Evolutionary conservation across 805 yeast species (phyloP).

Genomic region (Candida koratica): DNA sequence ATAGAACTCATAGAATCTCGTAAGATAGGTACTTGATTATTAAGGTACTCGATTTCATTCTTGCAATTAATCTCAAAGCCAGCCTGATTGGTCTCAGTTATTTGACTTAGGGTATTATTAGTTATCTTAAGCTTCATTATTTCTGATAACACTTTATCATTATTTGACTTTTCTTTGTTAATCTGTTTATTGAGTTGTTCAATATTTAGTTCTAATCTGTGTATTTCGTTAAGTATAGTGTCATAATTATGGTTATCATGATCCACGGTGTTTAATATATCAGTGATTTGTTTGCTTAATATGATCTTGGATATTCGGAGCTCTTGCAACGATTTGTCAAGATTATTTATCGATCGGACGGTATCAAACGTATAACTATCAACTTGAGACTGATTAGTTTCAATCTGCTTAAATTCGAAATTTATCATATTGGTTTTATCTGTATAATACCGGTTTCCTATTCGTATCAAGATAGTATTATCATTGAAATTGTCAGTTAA

Average conservation of each 20-base stretch:
- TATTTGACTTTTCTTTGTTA: slow-evolving; percentile 19
- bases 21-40: slow-evolving; percentile 27
- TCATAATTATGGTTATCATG: slow-evolving; percentile 1
- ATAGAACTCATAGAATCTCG: slow-evolving; percentile 18
- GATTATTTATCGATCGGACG: slow-evolving; percentile 24
- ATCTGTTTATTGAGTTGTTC: slow-evolving; percentile 16
- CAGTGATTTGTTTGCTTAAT: slow-evolving; percentile 12
- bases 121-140: slow-evolving; percentile 21
- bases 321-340: slow-evolving; percentile 28
- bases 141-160: slow-evolving; percentile 23
- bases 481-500: slow-evolving; percentile 15
- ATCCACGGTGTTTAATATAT: slow-evolving; percentile 1
- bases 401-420: not conserved
- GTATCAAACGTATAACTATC: slow-evolving; percentile 28
- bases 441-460: slow-evolving; percentile 22
- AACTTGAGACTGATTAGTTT: slow-evolving; percentile 1
- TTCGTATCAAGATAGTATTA: slow-evolving; percentile 21
- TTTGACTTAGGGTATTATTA: slow-evolving; percentile 18
- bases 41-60: slow-evolving; percentile 23
- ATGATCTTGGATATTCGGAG: slow-evolving; percentile 22
- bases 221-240: slow-evolving; percentile 7
- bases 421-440: slow-evolving; percentile 9
- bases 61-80: slow-evolving; percentile 10
- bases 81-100: slow-evolving; percentile 15
- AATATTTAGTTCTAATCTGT: slow-evolving; percentile 4